These are phyloP conservation scores for Talaromyces thailandensis DNA, from an alignment of 495 filamentous ascomycete species.

Conservation along the genomic window DNA sequence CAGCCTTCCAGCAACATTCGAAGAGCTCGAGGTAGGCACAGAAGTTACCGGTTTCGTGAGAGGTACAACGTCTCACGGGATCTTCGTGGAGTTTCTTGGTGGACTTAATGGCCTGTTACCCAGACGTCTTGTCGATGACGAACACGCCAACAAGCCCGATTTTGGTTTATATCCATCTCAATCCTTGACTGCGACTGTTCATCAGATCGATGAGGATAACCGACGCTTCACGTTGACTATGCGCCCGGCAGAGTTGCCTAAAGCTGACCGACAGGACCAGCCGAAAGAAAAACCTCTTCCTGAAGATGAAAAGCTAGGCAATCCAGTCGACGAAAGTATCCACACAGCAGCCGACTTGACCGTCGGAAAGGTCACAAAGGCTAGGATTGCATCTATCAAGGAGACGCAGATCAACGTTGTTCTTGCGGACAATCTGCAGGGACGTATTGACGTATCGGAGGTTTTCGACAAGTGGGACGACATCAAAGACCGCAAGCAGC, in stretches of 20 bases:
- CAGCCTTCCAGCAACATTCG: constrained; percentile 54
- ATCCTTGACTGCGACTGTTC: constrained; percentile 58
- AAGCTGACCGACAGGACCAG: constrained; percentile 22
- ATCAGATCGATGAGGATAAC: constrained; percentile 51
- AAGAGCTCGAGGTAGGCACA: constrained; percentile 59
- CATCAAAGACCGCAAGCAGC: constrained; percentile 71
- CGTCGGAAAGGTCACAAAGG: constrained; percentile 71
- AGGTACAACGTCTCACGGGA: constrained; percentile 65
- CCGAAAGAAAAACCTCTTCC: constrained; percentile 15
- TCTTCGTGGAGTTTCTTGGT: constrained; percentile 77
- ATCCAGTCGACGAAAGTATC: constrained; percentile 62
- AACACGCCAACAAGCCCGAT: constrained; percentile 52
- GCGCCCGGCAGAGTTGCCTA: constrained; percentile 30
- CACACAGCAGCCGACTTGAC: constrained; percentile 58
- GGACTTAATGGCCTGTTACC: constrained; percentile 69
- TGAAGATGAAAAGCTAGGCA: constrained; percentile 36
- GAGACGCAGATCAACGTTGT: constrained; percentile 86
- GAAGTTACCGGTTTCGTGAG: constrained; percentile 73
- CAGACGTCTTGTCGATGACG: constrained; percentile 62
- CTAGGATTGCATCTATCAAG: constrained; percentile 69
- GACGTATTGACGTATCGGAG: constrained; percentile 83
- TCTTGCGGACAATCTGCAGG: constrained; percentile 82
- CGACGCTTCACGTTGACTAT: constrained; percentile 57
- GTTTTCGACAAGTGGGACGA: constrained; percentile 81
- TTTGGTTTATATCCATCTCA: constrained; percentile 72